A percentile compares a stretch with the other conserved stretches of the same genome.
Evolutionary conservation across 805 yeast species (phyloP).

Genomic region (Candida andamanensis): DNA sequence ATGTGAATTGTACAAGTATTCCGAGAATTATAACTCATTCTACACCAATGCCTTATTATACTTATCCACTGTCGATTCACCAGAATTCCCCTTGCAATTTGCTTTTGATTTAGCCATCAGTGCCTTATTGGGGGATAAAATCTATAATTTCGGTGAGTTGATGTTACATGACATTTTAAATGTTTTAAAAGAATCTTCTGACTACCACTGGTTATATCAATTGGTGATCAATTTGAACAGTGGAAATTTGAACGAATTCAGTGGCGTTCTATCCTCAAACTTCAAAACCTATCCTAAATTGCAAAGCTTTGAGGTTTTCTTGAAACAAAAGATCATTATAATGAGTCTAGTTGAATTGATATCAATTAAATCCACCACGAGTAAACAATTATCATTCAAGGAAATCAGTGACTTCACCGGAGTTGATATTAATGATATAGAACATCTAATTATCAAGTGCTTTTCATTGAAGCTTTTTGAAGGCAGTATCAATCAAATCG

Average conservation of each 20-base stretch:
- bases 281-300: conserved; percentile 48
- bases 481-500: conserved; percentile 90
- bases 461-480: conserved; percentile 75
- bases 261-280: conserved; percentile 40
- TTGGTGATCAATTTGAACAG: conserved; percentile 66
- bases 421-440: conserved; percentile 69
- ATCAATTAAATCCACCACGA: conserved; percentile 67
- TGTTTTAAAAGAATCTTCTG: conserved; percentile 39
- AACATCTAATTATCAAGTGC: conserved; percentile 87
- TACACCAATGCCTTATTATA: conserved; percentile 79
- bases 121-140: conserved; percentile 85
- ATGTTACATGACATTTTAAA: conserved; percentile 80
- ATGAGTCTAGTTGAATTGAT: conserved; percentile 88
- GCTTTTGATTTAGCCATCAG: conserved; percentile 73
- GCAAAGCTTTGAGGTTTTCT: conserved; percentile 53
- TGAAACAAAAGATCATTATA: conserved; percentile 86
- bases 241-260: conserved; percentile 71
- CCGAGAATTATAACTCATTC: conserved; percentile 73
- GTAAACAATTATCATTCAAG: conserved; percentile 65
- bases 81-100: conserved; percentile 49
- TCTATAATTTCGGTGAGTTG: conserved; percentile 94
- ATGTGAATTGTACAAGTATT: conserved; percentile 68
- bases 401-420: conserved; percentile 70
- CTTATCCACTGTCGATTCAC: conserved; percentile 44
- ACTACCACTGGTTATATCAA: conserved; percentile 64